Percentiles rank a stretch among this genome's conserved stretches.
Conservation (phyloP, 2,329 filamentous ascomycete species). For the Zymoseptoria pseudotritici region DNA sequence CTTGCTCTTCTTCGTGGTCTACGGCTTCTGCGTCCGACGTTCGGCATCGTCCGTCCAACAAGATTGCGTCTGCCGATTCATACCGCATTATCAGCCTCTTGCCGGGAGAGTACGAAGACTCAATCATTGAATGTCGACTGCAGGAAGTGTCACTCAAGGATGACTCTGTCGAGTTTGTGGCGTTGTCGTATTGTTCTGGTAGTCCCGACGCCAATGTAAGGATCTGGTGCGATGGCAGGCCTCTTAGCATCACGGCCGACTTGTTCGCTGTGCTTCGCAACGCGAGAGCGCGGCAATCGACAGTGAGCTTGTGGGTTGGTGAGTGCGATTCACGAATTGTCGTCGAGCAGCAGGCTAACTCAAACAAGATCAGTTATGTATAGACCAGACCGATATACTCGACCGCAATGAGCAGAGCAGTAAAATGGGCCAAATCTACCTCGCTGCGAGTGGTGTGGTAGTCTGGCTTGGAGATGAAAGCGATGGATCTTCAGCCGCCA, state of each 20-base stretch:
- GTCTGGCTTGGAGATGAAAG: conserved; percentile 15
- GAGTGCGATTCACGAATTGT: background rate
- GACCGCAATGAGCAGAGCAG: conserved; percentile 12
- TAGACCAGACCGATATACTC: conserved; percentile 14
- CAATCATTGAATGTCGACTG: conserved; percentile 11
- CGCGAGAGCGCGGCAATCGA: conserved; percentile 9
- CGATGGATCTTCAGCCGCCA: conserved; percentile 8
- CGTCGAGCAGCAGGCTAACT: background rate
- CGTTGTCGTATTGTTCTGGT: conserved; percentile 16
- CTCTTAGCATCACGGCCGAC: conserved; percentile 11
- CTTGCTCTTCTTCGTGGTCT: conserved; percentile 3
- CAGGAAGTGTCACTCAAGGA: conserved; percentile 11
- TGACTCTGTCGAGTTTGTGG: conserved; percentile 9
- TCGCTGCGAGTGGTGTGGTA: conserved; percentile 11
- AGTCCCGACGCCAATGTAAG: conserved; percentile 3
- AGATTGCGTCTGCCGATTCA: conserved; percentile 7
- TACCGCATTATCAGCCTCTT: conserved; percentile 12
- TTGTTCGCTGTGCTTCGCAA: conserved; percentile 13
- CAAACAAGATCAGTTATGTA: conserved; percentile 11
- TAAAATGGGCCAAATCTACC: conserved; percentile 15
- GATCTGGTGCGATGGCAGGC: conserved; percentile 12
- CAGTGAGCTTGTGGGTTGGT: conserved; percentile 13
- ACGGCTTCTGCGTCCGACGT: conserved; percentile 14
- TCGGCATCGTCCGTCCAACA: background rate
- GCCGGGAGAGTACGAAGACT: conserved; percentile 9